phyloP scores from a whole-genome alignment of 129 eudicot genomes.

The Oenanthe sinensis region DNA sequence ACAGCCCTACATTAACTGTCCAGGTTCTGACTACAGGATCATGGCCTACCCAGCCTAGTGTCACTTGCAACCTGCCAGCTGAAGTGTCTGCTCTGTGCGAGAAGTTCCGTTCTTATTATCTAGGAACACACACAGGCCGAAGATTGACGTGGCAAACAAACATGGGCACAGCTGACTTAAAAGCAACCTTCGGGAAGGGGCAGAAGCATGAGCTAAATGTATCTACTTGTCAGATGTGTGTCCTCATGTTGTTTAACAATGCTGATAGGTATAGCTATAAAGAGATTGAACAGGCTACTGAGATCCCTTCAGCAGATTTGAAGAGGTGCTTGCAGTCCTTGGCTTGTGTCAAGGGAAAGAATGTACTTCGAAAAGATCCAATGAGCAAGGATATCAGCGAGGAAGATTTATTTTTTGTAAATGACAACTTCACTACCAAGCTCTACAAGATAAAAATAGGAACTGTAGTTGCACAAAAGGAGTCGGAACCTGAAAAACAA shows the following conservation, averaged over 20 bases:
- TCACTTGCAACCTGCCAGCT: conserved; percentile 59
- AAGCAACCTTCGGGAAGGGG: conserved; percentile 59
- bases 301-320: conserved; percentile 60
- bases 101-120: conserved; percentile 65
- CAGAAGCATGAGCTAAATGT: conserved; percentile 74
- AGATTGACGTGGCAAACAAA: conserved; percentile 84
- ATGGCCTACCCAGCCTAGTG: conserved; percentile 56
- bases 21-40: conserved; percentile 79
- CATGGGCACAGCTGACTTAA: conserved; percentile 79
- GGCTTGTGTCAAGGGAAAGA: conserved; percentile 78
- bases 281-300: conserved; percentile 79
- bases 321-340: conserved; percentile 72
- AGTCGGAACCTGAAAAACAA: conserved; percentile 72
- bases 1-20: conserved; percentile 45
- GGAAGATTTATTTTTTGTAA: conserved; percentile 59
- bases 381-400: conserved; percentile 81
- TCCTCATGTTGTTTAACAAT: conserved; percentile 67
- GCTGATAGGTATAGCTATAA: conserved; percentile 48
- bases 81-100: conserved; percentile 64
- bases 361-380: conserved; percentile 67
- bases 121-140: conserved; percentile 73
- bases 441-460: conserved; percentile 73
- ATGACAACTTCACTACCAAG: conserved; percentile 66
- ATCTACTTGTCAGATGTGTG: conserved; percentile 85
- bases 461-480: conserved; percentile 81